Percentiles rank a stretch among this genome's conserved stretches.
These are phyloP conservation scores for Tylopilus sp. DNA, from an alignment of 768 basidiomycete species.

Conservation along the genomic window DNA sequence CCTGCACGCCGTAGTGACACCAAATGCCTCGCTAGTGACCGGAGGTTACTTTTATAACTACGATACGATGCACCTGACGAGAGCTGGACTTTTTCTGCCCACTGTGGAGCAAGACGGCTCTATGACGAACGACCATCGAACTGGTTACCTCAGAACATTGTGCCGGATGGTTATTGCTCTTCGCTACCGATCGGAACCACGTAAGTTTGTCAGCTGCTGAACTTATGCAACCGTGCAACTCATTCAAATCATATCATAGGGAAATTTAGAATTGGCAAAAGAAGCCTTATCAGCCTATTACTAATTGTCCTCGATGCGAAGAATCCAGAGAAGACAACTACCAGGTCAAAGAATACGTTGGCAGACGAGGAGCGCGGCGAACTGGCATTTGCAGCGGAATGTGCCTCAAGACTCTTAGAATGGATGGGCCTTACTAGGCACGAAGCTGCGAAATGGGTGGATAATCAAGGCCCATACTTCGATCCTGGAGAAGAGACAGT, in stretches of 20 bases:
- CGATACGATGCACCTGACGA: conserved; percentile 3
- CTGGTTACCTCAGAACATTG: neutral
- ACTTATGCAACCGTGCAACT: too few species aligned
- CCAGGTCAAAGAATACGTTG: neutral
- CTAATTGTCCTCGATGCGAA: neutral
- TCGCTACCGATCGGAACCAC: neutral
- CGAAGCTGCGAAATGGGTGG: neutral
- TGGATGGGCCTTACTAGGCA: neutral
- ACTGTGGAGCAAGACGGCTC: neutral
- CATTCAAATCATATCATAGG: too few species aligned
- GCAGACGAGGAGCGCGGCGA: neutral
- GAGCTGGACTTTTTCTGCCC: neutral
- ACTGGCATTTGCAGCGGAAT: neutral
- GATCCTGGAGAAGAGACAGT: neutral
- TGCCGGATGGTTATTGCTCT: conserved; percentile 1
- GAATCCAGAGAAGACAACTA: rapidly evolving
- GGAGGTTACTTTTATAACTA: conserved; percentile 3
- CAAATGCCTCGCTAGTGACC: neutral
- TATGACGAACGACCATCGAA: neutral
- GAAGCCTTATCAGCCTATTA: neutral
- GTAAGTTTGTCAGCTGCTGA: too few species aligned
- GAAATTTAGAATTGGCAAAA: neutral
- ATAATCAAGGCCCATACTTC: neutral
- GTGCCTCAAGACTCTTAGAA: rapidly evolving
- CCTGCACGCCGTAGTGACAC: neutral